phyloP scores from a whole-genome alignment of 805 yeast species.

The Metschnikowia gruessii region DNA sequence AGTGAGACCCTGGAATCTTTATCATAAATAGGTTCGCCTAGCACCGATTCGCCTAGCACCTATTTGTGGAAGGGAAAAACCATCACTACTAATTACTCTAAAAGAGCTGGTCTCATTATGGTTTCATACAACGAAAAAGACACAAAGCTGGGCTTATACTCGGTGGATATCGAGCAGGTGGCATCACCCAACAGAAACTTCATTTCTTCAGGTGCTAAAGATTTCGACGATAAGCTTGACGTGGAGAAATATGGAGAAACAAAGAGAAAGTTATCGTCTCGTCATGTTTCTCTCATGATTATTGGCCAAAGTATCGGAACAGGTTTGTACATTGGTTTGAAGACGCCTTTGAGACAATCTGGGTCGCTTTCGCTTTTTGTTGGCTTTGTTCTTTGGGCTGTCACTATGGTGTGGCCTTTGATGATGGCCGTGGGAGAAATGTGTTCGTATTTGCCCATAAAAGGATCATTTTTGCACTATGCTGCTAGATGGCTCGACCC shows the following conservation, averaged over 20 bases:
- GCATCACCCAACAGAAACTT: conserved; percentile 11
- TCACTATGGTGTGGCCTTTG: conserved; percentile 33
- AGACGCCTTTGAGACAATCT: conserved; percentile 29
- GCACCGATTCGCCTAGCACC: too few species aligned
- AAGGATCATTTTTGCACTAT: conserved; percentile 35
- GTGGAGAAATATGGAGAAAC: conserved; percentile 30
- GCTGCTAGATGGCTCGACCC: conserved; percentile 38
- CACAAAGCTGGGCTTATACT: conserved; percentile 5
- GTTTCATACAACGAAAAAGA: conserved; percentile 3
- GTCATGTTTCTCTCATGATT: conserved; percentile 36
- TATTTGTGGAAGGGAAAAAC: too few species aligned
- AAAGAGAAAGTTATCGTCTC: conserved; percentile 26
- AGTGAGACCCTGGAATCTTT: too few species aligned
- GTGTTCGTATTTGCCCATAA: conserved; percentile 36
- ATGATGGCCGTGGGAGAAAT: conserved; percentile 39
- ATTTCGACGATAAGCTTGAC: conserved; percentile 30
- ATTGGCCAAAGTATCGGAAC: conserved; percentile 38
- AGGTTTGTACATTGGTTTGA: conserved; percentile 35
- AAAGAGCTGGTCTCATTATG: conserved; percentile 7
- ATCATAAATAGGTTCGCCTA: too few species aligned
- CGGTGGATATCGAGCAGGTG: conserved; percentile 16
- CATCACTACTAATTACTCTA: background rate
- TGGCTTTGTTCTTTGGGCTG: conserved; percentile 31
- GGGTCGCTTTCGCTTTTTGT: conserved; percentile 36
- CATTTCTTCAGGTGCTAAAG: conserved; percentile 15